phyloP scores from a whole-genome alignment of 495 filamentous ascomycete genomes.

The Lichenothelia convexa region DNA sequence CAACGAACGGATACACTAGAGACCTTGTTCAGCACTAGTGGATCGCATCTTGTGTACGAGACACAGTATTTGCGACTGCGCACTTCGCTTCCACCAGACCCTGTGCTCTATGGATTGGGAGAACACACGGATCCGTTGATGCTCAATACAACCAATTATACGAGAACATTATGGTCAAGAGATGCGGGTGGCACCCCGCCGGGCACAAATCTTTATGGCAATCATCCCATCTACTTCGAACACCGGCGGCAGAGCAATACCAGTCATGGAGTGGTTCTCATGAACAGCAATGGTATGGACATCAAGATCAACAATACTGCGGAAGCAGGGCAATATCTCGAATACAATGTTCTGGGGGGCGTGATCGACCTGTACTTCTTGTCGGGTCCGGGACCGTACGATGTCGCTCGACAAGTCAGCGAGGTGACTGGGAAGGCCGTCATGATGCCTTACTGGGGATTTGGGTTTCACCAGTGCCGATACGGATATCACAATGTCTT shows the following conservation, averaged over 20 bases:
- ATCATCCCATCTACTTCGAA: conserved; percentile 73
- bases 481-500: conserved; percentile 63
- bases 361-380: conserved; percentile 76
- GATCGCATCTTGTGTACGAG: conserved; percentile 54
- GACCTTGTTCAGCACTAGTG: conserved; percentile 64
- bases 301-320: conserved; percentile 54
- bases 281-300: conserved; percentile 80
- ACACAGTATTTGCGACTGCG: conserved; percentile 56
- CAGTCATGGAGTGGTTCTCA: conserved; percentile 66
- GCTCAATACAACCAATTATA: conserved; percentile 55
- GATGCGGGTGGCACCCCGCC: conserved; percentile 49
- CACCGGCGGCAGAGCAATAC: conserved; percentile 39
- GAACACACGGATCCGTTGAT: conserved; percentile 61
- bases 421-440: conserved; percentile 44
- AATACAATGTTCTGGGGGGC: conserved; percentile 71
- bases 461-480: conserved; percentile 71
- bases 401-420: conserved; percentile 57
- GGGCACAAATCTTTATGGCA: conserved; percentile 65
- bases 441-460: conserved; percentile 76
- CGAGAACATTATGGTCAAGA: conserved; percentile 62
- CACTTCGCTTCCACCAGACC: conserved; percentile 45
- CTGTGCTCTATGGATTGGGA: conserved; percentile 63
- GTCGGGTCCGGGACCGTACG: conserved; percentile 49
- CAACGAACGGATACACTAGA: conserved; percentile 40
- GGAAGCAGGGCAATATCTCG: conserved; percentile 49